Evolutionary conservation across 768 basidiomycete genomes (phyloP), one percentile per base, ranked within the genome.

Genomic region (Panaeolus papilionaceus): DNA sequence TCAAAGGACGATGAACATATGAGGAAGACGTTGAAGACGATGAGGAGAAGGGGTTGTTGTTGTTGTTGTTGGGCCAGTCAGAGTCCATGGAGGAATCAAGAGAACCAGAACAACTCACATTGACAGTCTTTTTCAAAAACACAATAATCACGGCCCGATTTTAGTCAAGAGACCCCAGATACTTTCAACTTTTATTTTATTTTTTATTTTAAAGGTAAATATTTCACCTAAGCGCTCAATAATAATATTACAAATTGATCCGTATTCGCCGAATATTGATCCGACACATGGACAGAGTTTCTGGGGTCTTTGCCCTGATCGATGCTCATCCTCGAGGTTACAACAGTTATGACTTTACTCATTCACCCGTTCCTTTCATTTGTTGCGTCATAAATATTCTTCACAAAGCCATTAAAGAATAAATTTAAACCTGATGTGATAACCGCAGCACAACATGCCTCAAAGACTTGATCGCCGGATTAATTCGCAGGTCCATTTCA

Each of bases 1-100:
- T 80, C 61, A 84, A 83, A 72, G 85, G 87, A 72, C 89, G 87
- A 74, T 79, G 76, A 71, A 82, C 72, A 64, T 76, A 78, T 44
- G 76, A 71, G 71, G 72, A 76, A 66, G 65, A 20, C 40, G 63
- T 26, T 64, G 68, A 47, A 37, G 65, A 64, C 38, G 65, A 62
- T n/a, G 39, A 63, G 58, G 62, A 45, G 61, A n/a, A 20, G 58
- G 63, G 14, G 49, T 20, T 28, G 64, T 40, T 65, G 54, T 23
- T 45, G 8, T 62, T 62, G 45, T 47, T 47, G 47, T 51, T 51
- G n/a, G 47, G 54, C 54, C 54, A 58, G 54, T 58, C 54, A 58
- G 54, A 58, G 47, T 49, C 47, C 54, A 58, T 58, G 26, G 33
- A 58, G 54, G 49, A 26, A 26, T 51, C 23, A 37, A 33, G 54